phyloP scores from a whole-genome alignment of 805 yeast genomes.

The Nematodospora valgi region DNA sequence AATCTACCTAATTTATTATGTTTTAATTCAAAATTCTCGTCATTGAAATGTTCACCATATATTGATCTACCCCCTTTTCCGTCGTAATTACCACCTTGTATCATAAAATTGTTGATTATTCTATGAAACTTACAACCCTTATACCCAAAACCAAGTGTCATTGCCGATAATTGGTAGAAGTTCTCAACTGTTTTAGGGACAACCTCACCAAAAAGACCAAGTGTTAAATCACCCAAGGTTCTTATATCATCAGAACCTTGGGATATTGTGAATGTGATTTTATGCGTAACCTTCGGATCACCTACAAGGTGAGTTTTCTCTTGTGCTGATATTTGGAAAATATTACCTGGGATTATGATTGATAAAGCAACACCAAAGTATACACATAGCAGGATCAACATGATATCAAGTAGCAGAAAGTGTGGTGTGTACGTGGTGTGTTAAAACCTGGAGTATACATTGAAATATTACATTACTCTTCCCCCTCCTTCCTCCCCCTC shows the following conservation, averaged over 20 bases:
- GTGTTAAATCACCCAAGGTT: constrained; percentile 42
- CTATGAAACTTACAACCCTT: constrained; percentile 56
- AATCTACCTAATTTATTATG: constrained; percentile 75
- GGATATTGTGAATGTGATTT: constrained; percentile 38
- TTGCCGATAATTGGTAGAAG: constrained; percentile 27
- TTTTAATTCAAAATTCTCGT: constrained; percentile 61
- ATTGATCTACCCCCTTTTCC: constrained; percentile 88
- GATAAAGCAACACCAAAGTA: not conserved
- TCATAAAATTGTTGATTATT: constrained; percentile 32
- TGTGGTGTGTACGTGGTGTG: too few relatives aligned
- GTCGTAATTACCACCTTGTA: constrained; percentile 46
- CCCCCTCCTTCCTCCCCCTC: too few relatives aligned
- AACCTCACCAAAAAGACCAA: constrained; percentile 64
- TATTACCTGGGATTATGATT: constrained; percentile 4
- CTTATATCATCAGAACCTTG: constrained; percentile 19
- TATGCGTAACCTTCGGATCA: constrained; percentile 52
- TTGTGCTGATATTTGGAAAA: not conserved
- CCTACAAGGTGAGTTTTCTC: constrained; percentile 10
- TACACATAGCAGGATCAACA: constrained; percentile 1
- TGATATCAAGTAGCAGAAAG: not conserved
- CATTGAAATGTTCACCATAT: constrained; percentile 39
- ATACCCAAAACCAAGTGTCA: constrained; percentile 53
- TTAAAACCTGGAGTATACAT: too few relatives aligned
- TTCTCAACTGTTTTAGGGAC: constrained; percentile 48
- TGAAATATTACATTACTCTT: too few relatives aligned